These are phyloP conservation scores for Phytophthora hybrid DNA, from an alignment of 352 stramenopile species.

Conservation along the genomic window DNA sequence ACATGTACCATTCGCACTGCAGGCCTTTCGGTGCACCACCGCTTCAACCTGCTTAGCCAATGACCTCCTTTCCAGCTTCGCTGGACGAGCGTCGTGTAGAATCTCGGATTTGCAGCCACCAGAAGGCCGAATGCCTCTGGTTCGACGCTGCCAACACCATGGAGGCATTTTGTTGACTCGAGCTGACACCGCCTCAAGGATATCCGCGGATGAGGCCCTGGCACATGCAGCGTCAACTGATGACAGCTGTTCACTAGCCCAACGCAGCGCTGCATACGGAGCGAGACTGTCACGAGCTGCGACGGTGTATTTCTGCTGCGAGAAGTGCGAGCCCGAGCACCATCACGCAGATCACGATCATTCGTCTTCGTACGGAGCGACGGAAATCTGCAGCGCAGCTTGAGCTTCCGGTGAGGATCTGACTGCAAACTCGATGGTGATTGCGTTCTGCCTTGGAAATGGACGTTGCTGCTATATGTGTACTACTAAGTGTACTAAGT, in stretches of 20 bases:
- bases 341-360: slow-evolving; percentile 41
- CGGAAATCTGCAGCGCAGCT: slow-evolving; percentile 21
- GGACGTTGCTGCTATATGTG: slow-evolving; percentile 1
- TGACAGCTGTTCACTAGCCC: slow-evolving; percentile 23
- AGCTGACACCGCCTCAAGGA: slow-evolving; percentile 26
- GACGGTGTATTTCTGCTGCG: slow-evolving; percentile 77
- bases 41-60: neutral
- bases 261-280: slow-evolving; percentile 25
- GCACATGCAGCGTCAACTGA: slow-evolving; percentile 29
- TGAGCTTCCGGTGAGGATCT: too few relatives aligned
- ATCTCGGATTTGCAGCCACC: slow-evolving; percentile 14
- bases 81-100: slow-evolving; percentile 17
- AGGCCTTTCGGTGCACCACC: neutral
- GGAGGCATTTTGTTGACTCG: neutral
- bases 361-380: slow-evolving; percentile 48
- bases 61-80: slow-evolving; percentile 2
- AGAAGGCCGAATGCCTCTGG: slow-evolving; percentile 4
- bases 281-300: slow-evolving; percentile 52
- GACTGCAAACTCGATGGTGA: neutral
- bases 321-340: slow-evolving; percentile 60
- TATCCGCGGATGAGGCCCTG: slow-evolving; percentile 8
- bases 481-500: slow-evolving; percentile 9
- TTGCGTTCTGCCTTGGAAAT: neutral
- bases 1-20: slow-evolving; percentile 19
- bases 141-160: neutral